Percentiles rank a stretch among this genome's conserved stretches.
Evolutionary conservation across 441 rosid species (phyloP).

Genomic region (Adansonia grandidieri): DNA sequence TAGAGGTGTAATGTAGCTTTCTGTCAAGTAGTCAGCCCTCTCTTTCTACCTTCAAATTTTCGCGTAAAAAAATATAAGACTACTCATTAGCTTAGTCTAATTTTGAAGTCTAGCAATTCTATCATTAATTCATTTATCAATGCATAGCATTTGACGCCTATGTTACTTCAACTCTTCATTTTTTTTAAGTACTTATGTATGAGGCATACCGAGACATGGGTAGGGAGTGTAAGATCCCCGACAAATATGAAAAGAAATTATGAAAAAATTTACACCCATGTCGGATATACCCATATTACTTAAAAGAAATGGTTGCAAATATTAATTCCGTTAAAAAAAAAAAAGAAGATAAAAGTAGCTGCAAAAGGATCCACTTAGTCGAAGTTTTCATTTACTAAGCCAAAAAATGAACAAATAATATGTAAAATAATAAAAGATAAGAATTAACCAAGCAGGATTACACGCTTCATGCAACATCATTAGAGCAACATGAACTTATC

Average conservation of each 20-base stretch:
- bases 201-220: too few relatives aligned
- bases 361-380: background rate
- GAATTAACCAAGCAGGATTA: background rate
- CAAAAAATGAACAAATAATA: background rate
- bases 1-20: background rate
- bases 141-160: background rate
- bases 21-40: background rate
- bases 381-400: background rate
- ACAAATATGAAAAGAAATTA: too few relatives aligned
- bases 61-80: background rate
- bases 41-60: background rate
- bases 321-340: background rate
- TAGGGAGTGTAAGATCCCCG: too few relatives aligned
- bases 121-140: background rate
- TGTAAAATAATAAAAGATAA: conserved; percentile 5
- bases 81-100: background rate
- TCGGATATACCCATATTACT: background rate
- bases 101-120: background rate
- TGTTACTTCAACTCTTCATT: too few relatives aligned
- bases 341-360: background rate
- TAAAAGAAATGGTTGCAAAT: background rate
- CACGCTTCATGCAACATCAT: background rate
- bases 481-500: background rate
- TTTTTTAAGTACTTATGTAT: too few relatives aligned
- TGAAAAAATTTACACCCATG: too few relatives aligned